These are phyloP conservation scores for Penicillium cinerascens DNA, from an alignment of 495 filamentous ascomycete species.

Conservation along the genomic window DNA sequence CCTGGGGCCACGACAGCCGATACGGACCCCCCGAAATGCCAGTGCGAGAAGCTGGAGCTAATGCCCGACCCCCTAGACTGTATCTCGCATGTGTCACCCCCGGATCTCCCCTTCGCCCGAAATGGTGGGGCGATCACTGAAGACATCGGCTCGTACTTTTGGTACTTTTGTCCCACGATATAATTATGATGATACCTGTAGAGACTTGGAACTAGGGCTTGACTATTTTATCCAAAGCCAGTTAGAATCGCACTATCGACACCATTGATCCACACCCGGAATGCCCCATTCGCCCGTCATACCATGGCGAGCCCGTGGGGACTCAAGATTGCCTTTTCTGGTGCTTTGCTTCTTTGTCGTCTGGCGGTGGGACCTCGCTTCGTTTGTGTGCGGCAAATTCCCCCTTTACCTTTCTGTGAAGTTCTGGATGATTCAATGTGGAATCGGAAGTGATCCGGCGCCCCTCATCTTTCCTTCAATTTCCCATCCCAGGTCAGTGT, in stretches of 20 bases:
- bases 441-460: neutral
- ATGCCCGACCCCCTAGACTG: too few relatives aligned
- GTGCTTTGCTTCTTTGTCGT: conserved; percentile 19
- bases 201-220: too few relatives aligned
- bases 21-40: too few relatives aligned
- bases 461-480: conserved; percentile 7
- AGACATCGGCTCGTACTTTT: too few relatives aligned
- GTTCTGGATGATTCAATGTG: neutral
- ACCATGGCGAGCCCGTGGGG: conserved; percentile 11
- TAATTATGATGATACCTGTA: neutral
- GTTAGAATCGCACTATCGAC: neutral
- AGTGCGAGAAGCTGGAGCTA: too few relatives aligned
- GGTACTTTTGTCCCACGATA: neutral
- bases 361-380: conserved; percentile 13
- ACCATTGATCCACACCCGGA: too few relatives aligned
- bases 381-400: conserved; percentile 6
- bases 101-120: conserved; percentile 18
- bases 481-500: too few relatives aligned
- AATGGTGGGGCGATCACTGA: neutral
- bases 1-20: too few relatives aligned
- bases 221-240: too few relatives aligned
- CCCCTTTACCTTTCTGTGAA: conserved; percentile 3
- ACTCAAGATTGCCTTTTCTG: conserved; percentile 29
- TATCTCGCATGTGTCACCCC: conserved; percentile 1
- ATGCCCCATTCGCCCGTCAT: conserved; percentile 11